Percentiles rank a stretch among this genome's conserved stretches.
Conservation (phyloP, 345 rosid genomes). For the Acer yangbiense region DNA sequence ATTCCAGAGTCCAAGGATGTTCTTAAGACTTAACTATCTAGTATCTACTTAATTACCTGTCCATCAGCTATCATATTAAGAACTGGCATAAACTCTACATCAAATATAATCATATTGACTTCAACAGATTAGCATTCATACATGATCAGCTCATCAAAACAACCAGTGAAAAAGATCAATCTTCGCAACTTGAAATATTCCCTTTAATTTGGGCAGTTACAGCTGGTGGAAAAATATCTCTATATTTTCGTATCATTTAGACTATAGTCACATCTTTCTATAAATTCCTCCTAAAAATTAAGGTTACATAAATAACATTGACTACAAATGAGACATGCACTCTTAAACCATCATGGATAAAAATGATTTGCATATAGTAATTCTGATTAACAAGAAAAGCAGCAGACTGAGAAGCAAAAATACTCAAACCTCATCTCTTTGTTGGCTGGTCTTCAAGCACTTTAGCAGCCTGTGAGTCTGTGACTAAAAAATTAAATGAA, state of each 20-base stretch:
- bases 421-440: not conserved
- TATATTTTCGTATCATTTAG: no score
- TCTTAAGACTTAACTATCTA: not conserved
- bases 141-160: not conserved
- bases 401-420: not conserved
- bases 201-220: no score
- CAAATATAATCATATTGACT: not conserved
- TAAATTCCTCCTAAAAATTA: not conserved
- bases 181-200: no score
- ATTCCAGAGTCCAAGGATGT: not conserved
- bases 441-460: not conserved
- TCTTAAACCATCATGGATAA: no score
- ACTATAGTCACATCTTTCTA: not conserved
- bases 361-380: not conserved
- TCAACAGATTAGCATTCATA: not conserved
- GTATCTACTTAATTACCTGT: no score
- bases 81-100: not conserved
- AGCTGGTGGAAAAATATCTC: no score
- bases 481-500: not conserved
- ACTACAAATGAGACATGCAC: not conserved
- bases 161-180: no score
- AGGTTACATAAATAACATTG: not conserved
- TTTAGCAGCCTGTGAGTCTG: not conserved
- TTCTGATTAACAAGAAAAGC: not conserved
- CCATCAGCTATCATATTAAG: no score